phyloP scores from a whole-genome alignment of 2,329 filamentous ascomycete genomes.

The Coleophoma eucalyptorum region DNA sequence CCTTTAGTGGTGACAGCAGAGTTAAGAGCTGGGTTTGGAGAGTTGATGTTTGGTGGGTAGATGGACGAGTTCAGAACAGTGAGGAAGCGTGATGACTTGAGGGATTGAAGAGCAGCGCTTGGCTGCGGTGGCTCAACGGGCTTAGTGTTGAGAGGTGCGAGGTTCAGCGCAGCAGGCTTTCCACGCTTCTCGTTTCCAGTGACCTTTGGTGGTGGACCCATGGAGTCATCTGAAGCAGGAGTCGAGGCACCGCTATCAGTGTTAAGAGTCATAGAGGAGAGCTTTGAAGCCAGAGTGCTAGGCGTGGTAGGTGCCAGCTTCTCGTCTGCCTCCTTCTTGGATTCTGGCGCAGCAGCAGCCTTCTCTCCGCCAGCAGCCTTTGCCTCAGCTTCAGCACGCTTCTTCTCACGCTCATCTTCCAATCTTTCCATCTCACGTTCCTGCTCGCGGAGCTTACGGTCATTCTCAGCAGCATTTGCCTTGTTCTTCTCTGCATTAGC shows the following conservation, averaged over 20 bases:
- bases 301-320: slow-evolving; percentile 22
- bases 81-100: slow-evolving; percentile 88
- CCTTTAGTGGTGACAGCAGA: slow-evolving; percentile 73
- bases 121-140: slow-evolving; percentile 87
- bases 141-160: slow-evolving; percentile 78
- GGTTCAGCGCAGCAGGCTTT: slow-evolving; percentile 86
- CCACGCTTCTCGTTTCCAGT: slow-evolving; percentile 57
- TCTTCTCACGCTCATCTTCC: slow-evolving; percentile 66
- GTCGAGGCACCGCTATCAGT: slow-evolving; percentile 35
- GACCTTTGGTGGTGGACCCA: slow-evolving; percentile 47
- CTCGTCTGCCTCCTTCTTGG: slow-evolving; percentile 15
- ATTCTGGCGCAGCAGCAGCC: slow-evolving; percentile 8
- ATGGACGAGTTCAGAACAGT: slow-evolving; percentile 72
- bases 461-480: slow-evolving; percentile 49
- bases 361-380: slow-evolving; percentile 17
- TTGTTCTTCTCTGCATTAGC: slow-evolving; percentile 41
- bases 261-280: slow-evolving; percentile 46
- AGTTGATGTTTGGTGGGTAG: slow-evolving; percentile 78
- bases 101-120: slow-evolving; percentile 86
- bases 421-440: slow-evolving; percentile 70
- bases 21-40: slow-evolving; percentile 90
- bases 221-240: slow-evolving; percentile 39
- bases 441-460: slow-evolving; percentile 66
- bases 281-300: slow-evolving; percentile 36
- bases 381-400: slow-evolving; percentile 46